Percentiles rank a stretch among this genome's conserved stretches.
Conservation (phyloP, 345 rosid species). For the Murraya koenigii region DNA sequence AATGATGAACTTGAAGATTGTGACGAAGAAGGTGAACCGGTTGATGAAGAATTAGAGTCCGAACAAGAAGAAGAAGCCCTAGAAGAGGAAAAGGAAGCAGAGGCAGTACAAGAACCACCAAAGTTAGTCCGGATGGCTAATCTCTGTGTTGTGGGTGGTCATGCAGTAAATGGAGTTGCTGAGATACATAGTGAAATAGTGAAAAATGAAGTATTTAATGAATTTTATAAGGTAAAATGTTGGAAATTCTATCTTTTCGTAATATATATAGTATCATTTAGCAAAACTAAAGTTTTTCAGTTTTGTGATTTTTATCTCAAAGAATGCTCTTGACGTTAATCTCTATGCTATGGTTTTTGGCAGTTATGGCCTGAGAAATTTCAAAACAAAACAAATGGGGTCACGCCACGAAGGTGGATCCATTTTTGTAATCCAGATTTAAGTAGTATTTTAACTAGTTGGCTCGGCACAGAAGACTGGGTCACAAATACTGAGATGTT, state of each 20-base stretch:
- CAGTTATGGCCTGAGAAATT: slow-evolving; percentile 78
- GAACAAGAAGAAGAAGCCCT: slow-evolving; percentile 15
- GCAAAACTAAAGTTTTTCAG: neutral
- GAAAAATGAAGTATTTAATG: slow-evolving; percentile 64
- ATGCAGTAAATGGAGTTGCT: slow-evolving; percentile 82
- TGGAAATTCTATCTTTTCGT: neutral
- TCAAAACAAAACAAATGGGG: slow-evolving; percentile 82
- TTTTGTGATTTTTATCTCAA: neutral
- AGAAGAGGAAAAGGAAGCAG: slow-evolving; percentile 37
- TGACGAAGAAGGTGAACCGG: slow-evolving; percentile 22
- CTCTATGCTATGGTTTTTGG: slow-evolving; percentile 23
- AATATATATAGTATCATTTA: neutral
- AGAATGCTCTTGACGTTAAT: slow-evolving; percentile 5
- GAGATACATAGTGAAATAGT: slow-evolving; percentile 80
- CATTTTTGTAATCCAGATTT: slow-evolving; percentile 66
- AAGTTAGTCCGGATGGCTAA: slow-evolving; percentile 71
- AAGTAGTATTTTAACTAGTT: slow-evolving; percentile 60
- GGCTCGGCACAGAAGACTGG: slow-evolving; percentile 80
- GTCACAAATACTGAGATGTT: slow-evolving; percentile 61
- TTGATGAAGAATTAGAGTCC: slow-evolving; percentile 13
- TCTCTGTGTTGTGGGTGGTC: slow-evolving; percentile 61
- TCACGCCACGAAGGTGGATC: slow-evolving; percentile 82
- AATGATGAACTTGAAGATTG: slow-evolving; percentile 27
- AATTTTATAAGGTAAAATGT: slow-evolving; percentile 50
- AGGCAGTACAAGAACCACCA: slow-evolving; percentile 39